These are phyloP conservation scores for Aspergillus bertholletiae DNA, from an alignment of 495 filamentous ascomycete species.

Conservation along the genomic window DNA sequence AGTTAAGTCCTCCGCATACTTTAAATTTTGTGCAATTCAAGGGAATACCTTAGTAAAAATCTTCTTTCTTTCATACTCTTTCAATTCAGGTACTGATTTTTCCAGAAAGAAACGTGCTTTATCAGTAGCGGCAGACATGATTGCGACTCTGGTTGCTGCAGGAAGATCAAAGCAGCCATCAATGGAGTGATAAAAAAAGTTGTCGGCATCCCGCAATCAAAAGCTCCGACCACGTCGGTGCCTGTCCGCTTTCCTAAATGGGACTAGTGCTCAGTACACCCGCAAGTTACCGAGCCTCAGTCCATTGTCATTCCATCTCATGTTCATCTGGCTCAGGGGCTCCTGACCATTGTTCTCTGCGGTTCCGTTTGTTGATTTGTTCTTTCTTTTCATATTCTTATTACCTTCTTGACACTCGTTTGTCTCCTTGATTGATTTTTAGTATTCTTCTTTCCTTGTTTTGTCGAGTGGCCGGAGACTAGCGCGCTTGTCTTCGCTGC, in stretches of 20 bases:
- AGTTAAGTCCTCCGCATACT: not conserved
- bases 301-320: slow-evolving; percentile 6
- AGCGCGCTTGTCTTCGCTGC: slow-evolving; percentile 24
- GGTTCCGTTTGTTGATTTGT: slow-evolving; percentile 13
- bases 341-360: slow-evolving; percentile 19
- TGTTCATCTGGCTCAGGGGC: slow-evolving; percentile 36
- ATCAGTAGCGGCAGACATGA: slow-evolving; percentile 80
- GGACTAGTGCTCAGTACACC: slow-evolving; percentile 16
- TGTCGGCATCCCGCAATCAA: slow-evolving; percentile 35
- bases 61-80: slow-evolving; percentile 81
- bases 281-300: slow-evolving; percentile 21
- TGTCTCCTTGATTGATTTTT: slow-evolving; percentile 24
- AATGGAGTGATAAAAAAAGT: slow-evolving; percentile 30
- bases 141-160: slow-evolving; percentile 13
- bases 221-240: slow-evolving; percentile 3
- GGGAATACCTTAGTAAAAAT: slow-evolving; percentile 72
- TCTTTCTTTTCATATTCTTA: slow-evolving; percentile 21
- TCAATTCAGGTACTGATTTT: slow-evolving; percentile 83
- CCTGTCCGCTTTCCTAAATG: slow-evolving; percentile 15
- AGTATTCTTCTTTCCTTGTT: slow-evolving; percentile 16
- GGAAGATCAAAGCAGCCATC: not conserved
- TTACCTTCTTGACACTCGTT: slow-evolving; percentile 35
- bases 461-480: slow-evolving; percentile 13
- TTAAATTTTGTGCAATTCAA: not conserved
- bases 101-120: slow-evolving; percentile 95